Evolutionary conservation across 2,329 filamentous ascomycete genomes (phyloP).

Genomic region (Conoideocrella luteorostrata): DNA sequence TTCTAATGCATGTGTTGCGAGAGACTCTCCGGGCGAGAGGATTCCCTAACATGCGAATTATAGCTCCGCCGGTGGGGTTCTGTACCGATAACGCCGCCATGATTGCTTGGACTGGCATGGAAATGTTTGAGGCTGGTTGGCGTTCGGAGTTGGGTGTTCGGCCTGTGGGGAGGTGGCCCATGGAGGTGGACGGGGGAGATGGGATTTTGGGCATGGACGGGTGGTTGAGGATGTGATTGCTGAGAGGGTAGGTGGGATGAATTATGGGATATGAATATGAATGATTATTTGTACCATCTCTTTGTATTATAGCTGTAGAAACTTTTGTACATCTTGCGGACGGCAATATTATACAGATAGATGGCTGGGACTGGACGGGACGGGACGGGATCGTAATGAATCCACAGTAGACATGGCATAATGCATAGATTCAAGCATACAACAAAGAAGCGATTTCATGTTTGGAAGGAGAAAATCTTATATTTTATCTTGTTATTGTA

Average conservation of each 20-base stretch:
- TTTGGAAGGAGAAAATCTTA: no score
- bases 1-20: conserved; percentile 61
- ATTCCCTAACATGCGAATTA: conserved; percentile 51
- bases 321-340: no score
- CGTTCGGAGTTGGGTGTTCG: conserved; percentile 53
- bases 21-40: conserved; percentile 58
- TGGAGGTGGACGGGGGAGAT: conserved; percentile 49
- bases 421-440: no score
- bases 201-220: conserved; percentile 59
- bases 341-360: no score
- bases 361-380: no score
- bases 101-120: conserved; percentile 89
- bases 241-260: background rate
- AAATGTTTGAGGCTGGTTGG: conserved; percentile 84
- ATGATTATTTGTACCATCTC: no score
- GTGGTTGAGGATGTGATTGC: conserved; percentile 29
- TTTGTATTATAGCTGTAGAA: no score
- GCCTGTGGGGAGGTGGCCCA: conserved; percentile 64
- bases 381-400: no score
- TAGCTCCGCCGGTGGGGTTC: conserved; percentile 67
- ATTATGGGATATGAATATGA: no score
- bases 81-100: conserved; percentile 97
- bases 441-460: no score
- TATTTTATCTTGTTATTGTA: conserved; percentile 9
- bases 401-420: no score